Evolutionary conservation across 2,329 filamentous ascomycete genomes (phyloP), one percentile per base, ranked within the genome.

Genomic region (Neobulgaria alba): DNA sequence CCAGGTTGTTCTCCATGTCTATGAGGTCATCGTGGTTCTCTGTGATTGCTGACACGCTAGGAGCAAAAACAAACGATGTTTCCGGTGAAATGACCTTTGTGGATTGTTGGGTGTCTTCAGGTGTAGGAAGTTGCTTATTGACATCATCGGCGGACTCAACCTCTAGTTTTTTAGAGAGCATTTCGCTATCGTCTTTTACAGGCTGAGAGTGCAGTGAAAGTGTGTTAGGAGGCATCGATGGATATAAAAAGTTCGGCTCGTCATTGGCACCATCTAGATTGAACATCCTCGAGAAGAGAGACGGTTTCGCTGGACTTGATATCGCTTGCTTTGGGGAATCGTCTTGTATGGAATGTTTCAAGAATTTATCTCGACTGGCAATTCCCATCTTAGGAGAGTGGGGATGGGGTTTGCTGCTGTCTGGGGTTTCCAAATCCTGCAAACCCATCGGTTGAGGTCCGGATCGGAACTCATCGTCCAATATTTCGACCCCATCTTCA

Each of bases 31-130:
- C n/a, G n/a, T n/a, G n/a, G n/a, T n/a, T n/a, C n/a, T n/a, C n/a
- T n/a, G n/a, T n/a, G n/a, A n/a, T n/a, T n/a, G n/a, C n/a, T n/a
- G n/a, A n/a, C n/a, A n/a, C n/a, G n/a, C n/a, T n/a, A n/a, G n/a
- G n/a, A n/a, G 23, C 23, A 9, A 33, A 41, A 3, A 41, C 34
- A 29, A 51, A 48, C 4, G 48, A 51, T 10, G 31, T 21, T 12
- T 49, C 45, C 10, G 45, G 7, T 12, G 46, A 48, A 12, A 46
- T 14, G 2, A 42, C 9, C 26, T 39, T 41, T 23, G 45, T 29
- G 4, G 45, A 43, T 18, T 38, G 10, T 32, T 56, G 55, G 2
- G 55, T 57, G 36, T 48, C 47, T 38, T 52, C 50, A n/a, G 54
- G 55, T 2, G 54, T 56, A 33, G 49, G 51, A 16, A 56, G 45